Evolutionary conservation across 1,139 yeast genomes (phyloP), one percentile per base, ranked within the genome.

Genomic region (Eremothecium sinecaudum): DNA sequence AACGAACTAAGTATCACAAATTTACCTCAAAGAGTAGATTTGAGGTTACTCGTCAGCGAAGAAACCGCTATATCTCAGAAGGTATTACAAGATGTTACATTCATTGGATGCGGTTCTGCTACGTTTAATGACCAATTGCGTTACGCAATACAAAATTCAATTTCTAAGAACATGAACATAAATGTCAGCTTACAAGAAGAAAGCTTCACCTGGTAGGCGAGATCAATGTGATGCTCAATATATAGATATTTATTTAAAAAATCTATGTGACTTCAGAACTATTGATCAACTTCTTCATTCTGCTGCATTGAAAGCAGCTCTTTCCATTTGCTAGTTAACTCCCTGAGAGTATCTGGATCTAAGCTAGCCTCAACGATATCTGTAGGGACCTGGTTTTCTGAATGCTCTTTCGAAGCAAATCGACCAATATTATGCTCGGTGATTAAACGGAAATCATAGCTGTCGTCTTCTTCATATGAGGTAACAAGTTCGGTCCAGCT

Each of bases 361-460:
- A 73, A 53, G 18, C 83, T 67, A 1, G 96, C 95, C 53, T 84
- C 92, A 4, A 90, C 79, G 19, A 92, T 75, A 48, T 90, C 99
- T 35, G 73, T 66, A 0, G 99, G 98, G 2, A 90, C 95, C 50
- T 81, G 87, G 52, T 79, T 84, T 50, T 87, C 94, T 3, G 93
- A 74, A 52, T 82, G 90, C 36, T 84, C 94, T 45, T 79, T 81
- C 1, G 75, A 62, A 0, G 83, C 79, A 61, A 86, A 83, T 20
- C 90, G 65, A 1, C 82, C 79, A 18, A 80, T 66, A 39, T 79
- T 75, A 27, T 75, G 73, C 45, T 73, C 71, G 2, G 75, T 68
- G 9, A 90, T 77, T 9, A 87, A 57, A 28, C 97, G 63, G n/a
- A 87, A 54, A 31, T 74, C 77, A 21, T 65, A 66, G 4, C 53